These are phyloP conservation scores for Diaporthe capsici DNA, from an alignment of 2,329 filamentous ascomycete genomes.

Conservation along the genomic window DNA sequence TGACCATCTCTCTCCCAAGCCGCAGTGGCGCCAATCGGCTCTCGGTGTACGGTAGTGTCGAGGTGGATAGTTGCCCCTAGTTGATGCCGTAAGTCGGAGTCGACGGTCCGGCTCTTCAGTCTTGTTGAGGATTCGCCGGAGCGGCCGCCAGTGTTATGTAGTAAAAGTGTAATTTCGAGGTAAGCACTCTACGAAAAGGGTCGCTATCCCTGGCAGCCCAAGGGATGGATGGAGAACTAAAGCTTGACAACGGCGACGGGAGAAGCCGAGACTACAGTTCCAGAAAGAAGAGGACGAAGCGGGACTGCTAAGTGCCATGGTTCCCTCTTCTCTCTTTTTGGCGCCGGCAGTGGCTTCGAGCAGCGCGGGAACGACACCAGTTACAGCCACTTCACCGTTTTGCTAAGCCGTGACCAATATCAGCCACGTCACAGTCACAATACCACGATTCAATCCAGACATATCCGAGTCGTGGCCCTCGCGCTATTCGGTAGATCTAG, in stretches of 20 bases:
- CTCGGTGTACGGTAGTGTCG: constrained; percentile 10
- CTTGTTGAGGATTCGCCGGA: background rate
- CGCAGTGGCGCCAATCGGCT: constrained; percentile 25
- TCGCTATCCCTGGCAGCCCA: background rate
- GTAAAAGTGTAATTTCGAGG: constrained; percentile 13
- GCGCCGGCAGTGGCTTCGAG: background rate
- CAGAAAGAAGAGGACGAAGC: background rate
- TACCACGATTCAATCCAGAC: constrained; percentile 9
- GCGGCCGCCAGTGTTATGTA: background rate
- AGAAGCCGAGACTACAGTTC: background rate
- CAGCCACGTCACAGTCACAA: background rate
- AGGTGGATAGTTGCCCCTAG: constrained; percentile 14
- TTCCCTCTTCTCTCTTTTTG: background rate
- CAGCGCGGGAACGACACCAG: background rate
- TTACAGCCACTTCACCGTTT: background rate
- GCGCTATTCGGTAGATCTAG: constrained; percentile 5
- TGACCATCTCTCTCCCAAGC: background rate
- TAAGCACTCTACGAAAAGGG: background rate
- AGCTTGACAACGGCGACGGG: background rate
- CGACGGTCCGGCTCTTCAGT: background rate
- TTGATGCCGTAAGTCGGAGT: constrained; percentile 25
- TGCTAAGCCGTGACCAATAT: constrained; percentile 7
- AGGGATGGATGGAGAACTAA: background rate
- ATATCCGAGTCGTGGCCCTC: constrained; percentile 10
- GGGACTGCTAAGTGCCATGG: constrained; percentile 3